A percentile compares a stretch with the other conserved stretches of the same genome.
Conservation (phyloP, 2,329 filamentous ascomycete species). For the Penicillium sp. region DNA sequence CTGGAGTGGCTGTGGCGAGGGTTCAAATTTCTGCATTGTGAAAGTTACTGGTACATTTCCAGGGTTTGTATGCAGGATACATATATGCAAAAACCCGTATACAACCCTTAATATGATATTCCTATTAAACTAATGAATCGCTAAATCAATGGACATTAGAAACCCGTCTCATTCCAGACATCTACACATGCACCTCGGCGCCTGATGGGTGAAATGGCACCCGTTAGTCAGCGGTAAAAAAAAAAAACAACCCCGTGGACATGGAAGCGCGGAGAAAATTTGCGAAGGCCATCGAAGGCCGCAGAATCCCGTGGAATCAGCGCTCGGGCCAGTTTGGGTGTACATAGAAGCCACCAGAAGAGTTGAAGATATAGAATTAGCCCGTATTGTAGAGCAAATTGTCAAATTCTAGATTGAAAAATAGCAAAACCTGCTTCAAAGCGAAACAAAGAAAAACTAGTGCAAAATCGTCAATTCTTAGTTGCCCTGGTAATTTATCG, state of each 20-base stretch:
- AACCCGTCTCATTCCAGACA: not conserved
- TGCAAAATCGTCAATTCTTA: not conserved
- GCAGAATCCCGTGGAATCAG: constrained; percentile 27
- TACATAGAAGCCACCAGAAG: constrained; percentile 18
- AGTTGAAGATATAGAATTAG: not conserved
- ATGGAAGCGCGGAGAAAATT: constrained; percentile 22
- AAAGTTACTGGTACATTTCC: not conserved
- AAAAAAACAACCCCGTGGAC: not conserved
- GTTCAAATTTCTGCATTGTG: not conserved
- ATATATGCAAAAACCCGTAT: not conserved
- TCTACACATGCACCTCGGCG: not conserved
- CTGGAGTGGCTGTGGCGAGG: constrained; percentile 10
- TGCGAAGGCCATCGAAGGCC: constrained; percentile 33
- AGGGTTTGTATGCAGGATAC: not conserved
- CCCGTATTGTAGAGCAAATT: not conserved
- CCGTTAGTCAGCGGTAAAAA: constrained; percentile 14
- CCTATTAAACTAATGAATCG: not conserved
- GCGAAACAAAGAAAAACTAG: constrained; percentile 4
- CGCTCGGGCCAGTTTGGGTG: constrained; percentile 28
- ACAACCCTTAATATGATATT: not conserved
- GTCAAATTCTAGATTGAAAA: not conserved
- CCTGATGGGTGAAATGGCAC: not conserved
- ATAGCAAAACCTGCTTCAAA: not conserved
- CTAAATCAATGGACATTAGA: not conserved
- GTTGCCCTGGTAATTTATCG: constrained; percentile 17